phyloP scores from a whole-genome alignment of 2,329 filamentous ascomycete species.

The Acrocalymma vagum region DNA sequence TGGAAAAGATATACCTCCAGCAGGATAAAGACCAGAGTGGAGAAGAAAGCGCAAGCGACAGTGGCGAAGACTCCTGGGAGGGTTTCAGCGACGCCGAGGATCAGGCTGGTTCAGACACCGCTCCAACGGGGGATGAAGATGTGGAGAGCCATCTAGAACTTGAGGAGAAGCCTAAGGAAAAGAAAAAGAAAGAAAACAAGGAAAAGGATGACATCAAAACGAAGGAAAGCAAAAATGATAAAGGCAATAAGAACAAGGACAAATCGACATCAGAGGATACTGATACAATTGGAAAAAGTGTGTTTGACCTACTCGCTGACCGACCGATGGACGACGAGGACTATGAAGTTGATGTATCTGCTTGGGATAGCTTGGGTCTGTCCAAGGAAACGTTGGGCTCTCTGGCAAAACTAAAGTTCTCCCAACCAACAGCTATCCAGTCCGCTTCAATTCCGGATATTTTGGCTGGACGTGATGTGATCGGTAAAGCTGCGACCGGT shows the following conservation, averaged over 20 bases:
- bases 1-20: conserved; percentile 32
- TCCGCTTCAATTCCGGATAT: conserved; percentile 81
- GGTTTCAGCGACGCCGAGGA: conserved; percentile 29
- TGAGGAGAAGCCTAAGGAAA: conserved; percentile 32
- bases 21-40: conserved; percentile 37
- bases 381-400: conserved; percentile 76
- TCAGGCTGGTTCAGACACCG: too few species aligned
- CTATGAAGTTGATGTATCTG: conserved; percentile 75
- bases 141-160: conserved; percentile 11
- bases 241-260: conserved; percentile 22
- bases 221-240: conserved; percentile 8
- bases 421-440: conserved; percentile 85
- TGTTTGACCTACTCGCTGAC: conserved; percentile 65
- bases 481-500: conserved; percentile 95
- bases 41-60: conserved; percentile 50
- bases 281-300: conserved; percentile 40
- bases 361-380: conserved; percentile 79
- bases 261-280: conserved; percentile 31
- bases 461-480: conserved; percentile 83
- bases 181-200: conserved; percentile 29
- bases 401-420: conserved; percentile 81
- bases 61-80: conserved; percentile 53
- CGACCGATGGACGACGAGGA: conserved; percentile 60
- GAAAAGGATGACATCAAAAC: conserved; percentile 23
- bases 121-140: too few species aligned